A percentile compares a stretch with the other conserved stretches of the same genome.
Conservation (phyloP, 495 filamentous ascomycete genomes). For the Penicillium simplicissimum region DNA sequence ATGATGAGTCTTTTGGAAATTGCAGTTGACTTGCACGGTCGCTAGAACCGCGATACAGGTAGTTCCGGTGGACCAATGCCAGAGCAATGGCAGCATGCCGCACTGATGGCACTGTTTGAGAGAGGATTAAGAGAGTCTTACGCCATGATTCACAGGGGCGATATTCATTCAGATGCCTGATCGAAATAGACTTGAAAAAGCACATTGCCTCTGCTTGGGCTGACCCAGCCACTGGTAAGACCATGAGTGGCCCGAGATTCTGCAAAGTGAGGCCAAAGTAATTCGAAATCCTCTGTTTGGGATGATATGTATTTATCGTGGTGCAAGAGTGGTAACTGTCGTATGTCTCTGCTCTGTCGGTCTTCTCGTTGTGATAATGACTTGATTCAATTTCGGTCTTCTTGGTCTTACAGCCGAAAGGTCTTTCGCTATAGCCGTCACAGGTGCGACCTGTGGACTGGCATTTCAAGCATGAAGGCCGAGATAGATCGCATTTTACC, state of each 20-base stretch:
- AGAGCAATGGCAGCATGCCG: constrained; percentile 34
- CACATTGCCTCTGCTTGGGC: constrained; percentile 26
- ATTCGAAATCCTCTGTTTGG: not conserved
- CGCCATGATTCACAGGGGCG: constrained; percentile 29
- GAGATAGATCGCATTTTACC: not conserved
- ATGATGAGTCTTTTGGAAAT: not conserved
- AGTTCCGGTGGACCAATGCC: constrained; percentile 26
- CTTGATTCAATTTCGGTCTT: not conserved
- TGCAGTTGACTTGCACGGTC: not conserved
- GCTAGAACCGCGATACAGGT: constrained; percentile 11
- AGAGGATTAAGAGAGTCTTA: constrained; percentile 33
- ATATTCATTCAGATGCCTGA: constrained; percentile 35
- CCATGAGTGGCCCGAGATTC: not conserved
- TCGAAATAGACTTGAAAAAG: constrained; percentile 32
- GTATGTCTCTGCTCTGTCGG: not conserved
- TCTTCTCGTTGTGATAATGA: not conserved
- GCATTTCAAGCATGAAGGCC: not conserved
- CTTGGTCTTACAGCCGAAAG: not conserved
- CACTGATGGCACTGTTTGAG: constrained; percentile 35
- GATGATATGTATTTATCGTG: not conserved
- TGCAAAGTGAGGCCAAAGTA: not conserved
- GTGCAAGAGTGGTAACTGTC: not conserved
- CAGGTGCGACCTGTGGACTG: not conserved
- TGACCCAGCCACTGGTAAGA: constrained; percentile 10
- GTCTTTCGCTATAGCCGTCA: not conserved